These are phyloP conservation scores for Raffaelea deltoideospora DNA, from an alignment of 2,329 filamentous ascomycete genomes.

Conservation along the genomic window DNA sequence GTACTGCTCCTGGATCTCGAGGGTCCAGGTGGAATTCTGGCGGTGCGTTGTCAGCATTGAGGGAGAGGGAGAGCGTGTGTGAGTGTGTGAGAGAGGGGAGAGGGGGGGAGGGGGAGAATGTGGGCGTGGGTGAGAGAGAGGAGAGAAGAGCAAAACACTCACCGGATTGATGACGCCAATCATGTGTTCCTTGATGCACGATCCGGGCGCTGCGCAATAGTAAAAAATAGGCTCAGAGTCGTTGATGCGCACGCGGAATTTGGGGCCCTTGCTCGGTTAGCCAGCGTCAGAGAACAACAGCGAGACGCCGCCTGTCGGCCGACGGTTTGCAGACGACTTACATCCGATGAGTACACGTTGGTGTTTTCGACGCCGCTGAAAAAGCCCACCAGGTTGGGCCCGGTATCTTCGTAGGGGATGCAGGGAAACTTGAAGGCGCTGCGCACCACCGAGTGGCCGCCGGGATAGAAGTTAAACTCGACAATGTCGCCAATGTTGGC, in stretches of 20 bases:
- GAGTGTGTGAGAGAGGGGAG: neutral
- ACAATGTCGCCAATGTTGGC: slow-evolving; percentile 33
- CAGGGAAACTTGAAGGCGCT: slow-evolving; percentile 46
- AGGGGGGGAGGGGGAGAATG: neutral
- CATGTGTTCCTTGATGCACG: slow-evolving; percentile 53
- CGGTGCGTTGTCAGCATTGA: neutral
- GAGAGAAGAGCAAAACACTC: slow-evolving; percentile 10
- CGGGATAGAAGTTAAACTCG: slow-evolving; percentile 46
- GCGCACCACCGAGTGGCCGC: slow-evolving; percentile 48
- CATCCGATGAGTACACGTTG: slow-evolving; percentile 28
- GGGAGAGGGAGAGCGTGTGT: too few relatives aligned
- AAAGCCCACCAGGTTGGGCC: slow-evolving; percentile 32
- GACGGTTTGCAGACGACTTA: slow-evolving; percentile 18
- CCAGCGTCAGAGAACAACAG: neutral
- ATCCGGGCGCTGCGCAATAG: slow-evolving; percentile 53
- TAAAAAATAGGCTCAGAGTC: slow-evolving; percentile 50
- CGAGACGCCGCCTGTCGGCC: neutral
- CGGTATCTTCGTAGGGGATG: slow-evolving; percentile 42
- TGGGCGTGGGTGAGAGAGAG: too few relatives aligned
- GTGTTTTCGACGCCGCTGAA: slow-evolving; percentile 35
- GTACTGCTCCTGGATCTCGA: slow-evolving; percentile 29
- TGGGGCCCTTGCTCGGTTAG: slow-evolving; percentile 20
- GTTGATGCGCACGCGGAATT: slow-evolving; percentile 33
- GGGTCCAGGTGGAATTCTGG: slow-evolving; percentile 30
- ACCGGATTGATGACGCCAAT: slow-evolving; percentile 62